Evolutionary conservation across 371 early-diverging fungal species (phyloP).

Genomic region (Entomophthora muscae): DNA sequence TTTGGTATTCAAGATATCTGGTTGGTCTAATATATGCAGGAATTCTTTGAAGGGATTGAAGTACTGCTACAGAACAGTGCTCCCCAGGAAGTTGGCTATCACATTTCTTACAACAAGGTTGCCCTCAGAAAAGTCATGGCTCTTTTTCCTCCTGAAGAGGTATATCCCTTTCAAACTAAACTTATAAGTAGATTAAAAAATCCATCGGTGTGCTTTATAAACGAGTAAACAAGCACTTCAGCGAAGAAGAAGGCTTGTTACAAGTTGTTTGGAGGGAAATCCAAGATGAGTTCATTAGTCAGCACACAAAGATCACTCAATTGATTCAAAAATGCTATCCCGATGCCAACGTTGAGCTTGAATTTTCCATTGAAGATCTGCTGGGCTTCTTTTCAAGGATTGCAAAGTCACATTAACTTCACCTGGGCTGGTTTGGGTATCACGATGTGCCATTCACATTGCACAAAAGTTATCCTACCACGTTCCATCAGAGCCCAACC

Average conservation of each 20-base stretch:
- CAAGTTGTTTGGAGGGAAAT: conserved; percentile 86
- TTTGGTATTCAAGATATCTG: conserved; percentile 23
- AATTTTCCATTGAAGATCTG: conserved; percentile 78
- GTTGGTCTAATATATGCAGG: conserved; percentile 22
- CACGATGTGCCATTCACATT: no score
- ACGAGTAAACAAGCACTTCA: conserved; percentile 84
- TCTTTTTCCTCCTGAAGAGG: conserved; percentile 67
- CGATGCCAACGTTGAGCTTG: conserved; percentile 58
- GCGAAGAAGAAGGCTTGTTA: conserved; percentile 61
- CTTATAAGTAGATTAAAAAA: conserved; percentile 36
- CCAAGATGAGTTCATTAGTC: conserved; percentile 68
- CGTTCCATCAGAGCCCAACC: no score
- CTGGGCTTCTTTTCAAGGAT: conserved; percentile 41
- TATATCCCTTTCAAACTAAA: conserved; percentile 14
- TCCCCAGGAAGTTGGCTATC: conserved; percentile 70
- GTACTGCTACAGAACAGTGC: conserved; percentile 46
- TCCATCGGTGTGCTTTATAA: conserved; percentile 66
- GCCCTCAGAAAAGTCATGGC: conserved; percentile 69
- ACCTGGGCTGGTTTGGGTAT: no score
- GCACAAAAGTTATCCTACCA: no score
- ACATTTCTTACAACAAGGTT: conserved; percentile 66
- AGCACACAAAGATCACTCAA: conserved; percentile 60
- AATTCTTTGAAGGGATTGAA: conserved; percentile 91
- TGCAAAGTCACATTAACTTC: conserved; percentile 23
- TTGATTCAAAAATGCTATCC: conserved; percentile 72